Evolutionary conservation across 1,284 basidiomycete species (phyloP).

Genomic region (Calocybe gambosa): DNA sequence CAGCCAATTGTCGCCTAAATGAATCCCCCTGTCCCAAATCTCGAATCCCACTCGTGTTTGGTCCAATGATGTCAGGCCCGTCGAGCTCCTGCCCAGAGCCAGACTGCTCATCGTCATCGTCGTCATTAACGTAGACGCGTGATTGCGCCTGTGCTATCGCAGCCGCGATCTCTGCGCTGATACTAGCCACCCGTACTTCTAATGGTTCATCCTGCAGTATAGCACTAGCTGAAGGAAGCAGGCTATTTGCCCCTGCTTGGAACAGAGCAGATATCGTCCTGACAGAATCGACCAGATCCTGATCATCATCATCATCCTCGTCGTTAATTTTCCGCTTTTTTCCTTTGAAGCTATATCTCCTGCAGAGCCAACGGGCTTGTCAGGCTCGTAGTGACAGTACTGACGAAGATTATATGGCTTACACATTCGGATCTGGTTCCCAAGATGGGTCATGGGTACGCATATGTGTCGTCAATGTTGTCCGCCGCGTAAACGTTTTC

Average conservation of each 20-base stretch:
- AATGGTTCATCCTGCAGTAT: conserved; percentile 37
- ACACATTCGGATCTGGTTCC: conserved; percentile 78
- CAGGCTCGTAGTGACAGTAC: conserved; percentile 9
- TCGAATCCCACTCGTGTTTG: conserved; percentile 56
- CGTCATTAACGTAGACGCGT: conserved; percentile 43
- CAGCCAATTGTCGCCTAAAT: conserved; percentile 27
- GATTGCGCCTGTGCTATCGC: conserved; percentile 63
- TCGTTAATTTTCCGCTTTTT: conserved; percentile 54
- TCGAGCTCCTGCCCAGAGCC: conserved; percentile 44
- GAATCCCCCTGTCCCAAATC: conserved; percentile 29
- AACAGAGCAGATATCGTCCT: conserved; percentile 65
- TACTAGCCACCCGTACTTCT: conserved; percentile 57
- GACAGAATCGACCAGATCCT: conserved; percentile 60
- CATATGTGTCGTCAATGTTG: conserved; percentile 78
- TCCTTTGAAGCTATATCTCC: conserved; percentile 70
- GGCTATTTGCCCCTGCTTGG: conserved; percentile 34
- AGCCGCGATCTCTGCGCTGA: conserved; percentile 69
- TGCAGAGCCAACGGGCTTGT: conserved; percentile 21
- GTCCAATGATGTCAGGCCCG: conserved; percentile 40
- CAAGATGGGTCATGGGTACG: conserved; percentile 74
- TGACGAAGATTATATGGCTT: conserved; percentile 24
- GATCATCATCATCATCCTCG: conserved; percentile 40
- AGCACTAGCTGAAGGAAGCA: conserved; percentile 20
- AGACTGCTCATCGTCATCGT: conserved; percentile 39
- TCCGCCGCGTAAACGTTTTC: conserved; percentile 79